phyloP scores from a whole-genome alignment of 177 flowering plant species.

The Vitis hybrid region DNA sequence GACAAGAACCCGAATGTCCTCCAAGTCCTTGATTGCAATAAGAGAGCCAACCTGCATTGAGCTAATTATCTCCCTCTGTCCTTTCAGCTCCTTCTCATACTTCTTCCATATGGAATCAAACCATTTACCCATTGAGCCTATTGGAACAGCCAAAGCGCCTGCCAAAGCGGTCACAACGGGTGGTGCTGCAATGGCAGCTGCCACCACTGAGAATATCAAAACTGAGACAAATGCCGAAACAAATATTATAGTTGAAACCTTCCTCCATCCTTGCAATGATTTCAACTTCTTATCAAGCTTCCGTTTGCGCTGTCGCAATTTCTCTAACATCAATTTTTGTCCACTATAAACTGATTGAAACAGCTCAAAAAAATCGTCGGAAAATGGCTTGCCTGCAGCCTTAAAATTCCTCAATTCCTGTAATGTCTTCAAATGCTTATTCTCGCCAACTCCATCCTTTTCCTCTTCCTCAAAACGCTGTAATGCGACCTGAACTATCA shows the following conservation, averaged over 20 bases:
- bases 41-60: slow-evolving; percentile 41
- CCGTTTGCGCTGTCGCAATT: slow-evolving; percentile 46
- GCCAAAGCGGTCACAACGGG: slow-evolving; percentile 58
- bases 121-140: slow-evolving; percentile 68
- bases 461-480: slow-evolving; percentile 61
- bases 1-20: slow-evolving; percentile 41
- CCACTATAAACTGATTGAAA: slow-evolving; percentile 57
- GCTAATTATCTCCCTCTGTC: slow-evolving; percentile 36
- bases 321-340: slow-evolving; percentile 61
- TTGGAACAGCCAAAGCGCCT: slow-evolving; percentile 49
- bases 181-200: slow-evolving; percentile 59
- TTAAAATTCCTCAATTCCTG: slow-evolving; percentile 66
- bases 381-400: slow-evolving; percentile 67
- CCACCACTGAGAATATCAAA: slow-evolving; percentile 59
- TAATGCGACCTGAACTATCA: slow-evolving; percentile 60
- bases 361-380: slow-evolving; percentile 53
- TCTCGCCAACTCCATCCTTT: slow-evolving; percentile 22
- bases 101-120: slow-evolving; percentile 46
- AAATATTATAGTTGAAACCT: slow-evolving; percentile 46
- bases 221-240: slow-evolving; percentile 45
- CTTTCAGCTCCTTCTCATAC: slow-evolving; percentile 39
- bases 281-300: slow-evolving; percentile 76
- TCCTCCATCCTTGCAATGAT: slow-evolving; percentile 63
- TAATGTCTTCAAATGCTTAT: slow-evolving; percentile 50
- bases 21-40: slow-evolving; percentile 49